A percentile compares a stretch with the other conserved stretches of the same genome.
Evolutionary conservation across 2,329 filamentous ascomycete species (phyloP).

Genomic region (Emergomyces pasteurianus): DNA sequence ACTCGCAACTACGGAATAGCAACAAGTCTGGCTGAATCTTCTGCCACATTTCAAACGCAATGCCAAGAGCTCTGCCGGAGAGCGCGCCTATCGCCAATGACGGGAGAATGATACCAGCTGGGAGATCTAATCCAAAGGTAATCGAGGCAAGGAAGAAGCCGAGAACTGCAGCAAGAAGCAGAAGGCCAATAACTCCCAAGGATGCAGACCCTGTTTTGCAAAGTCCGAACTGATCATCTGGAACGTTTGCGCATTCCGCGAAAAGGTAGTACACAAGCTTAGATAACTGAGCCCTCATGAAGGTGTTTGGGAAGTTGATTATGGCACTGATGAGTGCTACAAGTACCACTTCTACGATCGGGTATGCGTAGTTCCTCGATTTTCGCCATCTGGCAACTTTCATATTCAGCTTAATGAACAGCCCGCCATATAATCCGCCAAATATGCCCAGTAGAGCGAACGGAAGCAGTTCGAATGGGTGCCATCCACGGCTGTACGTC

Average conservation of each 20-base stretch:
- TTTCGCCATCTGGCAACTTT: constrained; percentile 70
- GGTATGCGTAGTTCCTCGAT: constrained; percentile 54
- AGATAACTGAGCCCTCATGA: constrained; percentile 85
- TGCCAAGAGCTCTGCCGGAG: constrained; percentile 77
- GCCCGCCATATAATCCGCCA: constrained; percentile 84
- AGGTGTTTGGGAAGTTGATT: constrained; percentile 90
- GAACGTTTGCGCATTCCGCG: constrained; percentile 70
- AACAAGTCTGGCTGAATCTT: constrained; percentile 64
- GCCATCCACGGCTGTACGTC: constrained; percentile 83
- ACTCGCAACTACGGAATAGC: constrained; percentile 67
- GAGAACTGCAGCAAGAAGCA: constrained; percentile 69
- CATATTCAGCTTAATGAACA: constrained; percentile 95
- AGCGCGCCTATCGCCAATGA: constrained; percentile 93
- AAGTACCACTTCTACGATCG: constrained; percentile 66
- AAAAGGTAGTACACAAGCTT: constrained; percentile 89
- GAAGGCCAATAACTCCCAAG: constrained; percentile 66
- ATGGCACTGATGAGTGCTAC: constrained; percentile 73
- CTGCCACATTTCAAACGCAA: constrained; percentile 82
- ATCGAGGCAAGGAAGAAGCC: constrained; percentile 77
- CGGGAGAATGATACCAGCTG: constrained; percentile 87
- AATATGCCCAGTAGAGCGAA: constrained; percentile 78
- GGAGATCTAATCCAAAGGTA: constrained; percentile 89
- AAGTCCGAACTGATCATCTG: constrained; percentile 78
- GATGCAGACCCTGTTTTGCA: constrained; percentile 80
- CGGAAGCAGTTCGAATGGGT: constrained; percentile 83